These are phyloP conservation scores for Durusdinium trenchii DNA, from an alignment of 73 alveolate species.

Conservation along the genomic window DNA sequence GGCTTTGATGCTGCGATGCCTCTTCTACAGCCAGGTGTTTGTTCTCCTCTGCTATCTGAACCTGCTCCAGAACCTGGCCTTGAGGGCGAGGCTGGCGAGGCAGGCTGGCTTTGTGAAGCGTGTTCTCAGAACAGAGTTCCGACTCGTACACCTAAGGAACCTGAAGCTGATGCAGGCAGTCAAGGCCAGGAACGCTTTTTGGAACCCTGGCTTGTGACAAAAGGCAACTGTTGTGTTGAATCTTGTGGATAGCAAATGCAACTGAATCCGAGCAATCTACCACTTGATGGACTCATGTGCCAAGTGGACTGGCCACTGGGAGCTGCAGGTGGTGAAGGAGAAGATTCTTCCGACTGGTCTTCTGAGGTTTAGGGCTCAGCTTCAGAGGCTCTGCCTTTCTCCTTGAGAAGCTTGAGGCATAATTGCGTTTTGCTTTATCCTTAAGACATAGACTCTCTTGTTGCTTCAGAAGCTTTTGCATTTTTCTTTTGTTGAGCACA, in stretches of 20 bases:
- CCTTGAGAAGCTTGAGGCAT: background rate
- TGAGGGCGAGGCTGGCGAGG: background rate
- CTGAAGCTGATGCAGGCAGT: background rate
- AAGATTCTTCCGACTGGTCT: conserved; percentile 46
- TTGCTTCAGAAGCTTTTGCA: background rate
- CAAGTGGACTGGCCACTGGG: background rate
- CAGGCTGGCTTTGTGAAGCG: background rate
- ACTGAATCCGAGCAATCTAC: background rate
- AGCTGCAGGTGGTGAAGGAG: conserved; percentile 28
- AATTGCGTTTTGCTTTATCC: background rate
- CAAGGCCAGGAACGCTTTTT: background rate
- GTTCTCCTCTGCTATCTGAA: conserved; percentile 16
- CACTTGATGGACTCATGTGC: too few species aligned
- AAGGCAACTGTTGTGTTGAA: background rate
- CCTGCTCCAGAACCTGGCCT: conserved; percentile 62
- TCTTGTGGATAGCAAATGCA: background rate
- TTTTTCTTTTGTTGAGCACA: background rate
- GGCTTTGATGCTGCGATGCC: too few species aligned
- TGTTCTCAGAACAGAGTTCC: too few species aligned
- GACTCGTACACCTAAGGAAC: background rate
- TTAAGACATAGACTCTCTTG: background rate
- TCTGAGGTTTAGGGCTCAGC: background rate
- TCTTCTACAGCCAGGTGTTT: too few species aligned
- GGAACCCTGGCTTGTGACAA: background rate
- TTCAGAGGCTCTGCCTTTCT: background rate